Evolutionary conservation across 345 rosid species (phyloP), one percentile per base, ranked within the genome.

Genomic region (Linum usitatissimum): DNA sequence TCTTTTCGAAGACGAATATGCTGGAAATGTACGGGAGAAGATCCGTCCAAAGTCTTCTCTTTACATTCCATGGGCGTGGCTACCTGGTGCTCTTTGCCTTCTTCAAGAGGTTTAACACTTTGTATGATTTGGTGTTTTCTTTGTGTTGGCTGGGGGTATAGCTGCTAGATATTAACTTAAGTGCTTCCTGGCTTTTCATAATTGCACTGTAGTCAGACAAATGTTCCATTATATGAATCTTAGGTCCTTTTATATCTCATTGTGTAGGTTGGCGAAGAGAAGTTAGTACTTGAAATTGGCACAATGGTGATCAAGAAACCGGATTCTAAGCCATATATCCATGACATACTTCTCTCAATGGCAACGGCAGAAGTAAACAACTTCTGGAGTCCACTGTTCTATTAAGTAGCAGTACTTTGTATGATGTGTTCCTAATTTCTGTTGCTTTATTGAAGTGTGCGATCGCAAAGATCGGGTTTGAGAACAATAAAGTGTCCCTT

Each of bases 1-100:
- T 70, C 94, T 93, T 34, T 93, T 93, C 70, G 99, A 90, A 72
- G 84, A 96, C 65, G 99, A 87, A 65, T 93, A 90, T 78, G 88
- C 97, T 68, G 99, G 99, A 72, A 81, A 81, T 68, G 18, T 76
- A 13, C 87, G 78, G 74, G 91, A 79, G 61, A 90, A 81, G 62
- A 74, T 87, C 66, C 79, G 81, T 7, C 97, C 99, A 9, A 87
- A 81, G 70, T 78, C 85, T 70, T 79, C 92, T 66, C 84, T 93
- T 60, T 77, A 72, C 73, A 83, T 93, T 55, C 92, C 90, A 9
- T 87, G 87, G 91, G 57, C 80, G 51, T 93, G 96, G 97, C 72
- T 93, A 76, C 87, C 97, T 66, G 96, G 84, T 65, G 99, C 96
- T 63, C 86, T 93, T 60, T 84, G 94, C 77, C 86, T 93, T 53